These are phyloP conservation scores for Zymoseptoria brevis DNA, from an alignment of 2,329 filamentous ascomycete species.

Conservation along the genomic window DNA sequence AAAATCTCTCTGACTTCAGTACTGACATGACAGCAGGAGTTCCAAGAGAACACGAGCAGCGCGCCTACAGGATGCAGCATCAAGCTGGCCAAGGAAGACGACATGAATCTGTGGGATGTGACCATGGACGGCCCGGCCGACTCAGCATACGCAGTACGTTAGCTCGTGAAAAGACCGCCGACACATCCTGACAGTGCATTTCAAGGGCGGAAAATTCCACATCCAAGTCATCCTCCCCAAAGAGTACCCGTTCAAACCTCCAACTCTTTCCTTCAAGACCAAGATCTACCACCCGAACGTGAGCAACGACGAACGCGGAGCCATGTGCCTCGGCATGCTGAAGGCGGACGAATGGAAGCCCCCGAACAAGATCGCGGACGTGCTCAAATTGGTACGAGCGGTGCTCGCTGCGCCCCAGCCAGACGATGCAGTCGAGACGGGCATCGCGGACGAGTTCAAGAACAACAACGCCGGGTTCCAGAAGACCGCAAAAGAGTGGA, in stretches of 20 bases:
- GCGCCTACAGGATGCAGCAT: constrained; percentile 52
- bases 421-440: constrained; percentile 79
- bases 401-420: constrained; percentile 75
- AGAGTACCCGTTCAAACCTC: constrained; percentile 87
- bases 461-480: constrained; percentile 61
- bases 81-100: constrained; percentile 51
- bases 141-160: constrained; percentile 56
- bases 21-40: constrained; percentile 42
- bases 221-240: constrained; percentile 64
- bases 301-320: constrained; percentile 75
- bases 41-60: constrained; percentile 48
- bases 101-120: constrained; percentile 62
- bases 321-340: constrained; percentile 77
- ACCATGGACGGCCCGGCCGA: constrained; percentile 57
- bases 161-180: background rate
- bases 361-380: constrained; percentile 63
- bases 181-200: background rate
- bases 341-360: constrained; percentile 90
- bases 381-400: constrained; percentile 67
- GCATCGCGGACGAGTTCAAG: constrained; percentile 78
- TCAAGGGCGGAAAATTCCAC: constrained; percentile 63
- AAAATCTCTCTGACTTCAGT: background rate
- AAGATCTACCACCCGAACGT: constrained; percentile 96
- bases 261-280: constrained; percentile 68
- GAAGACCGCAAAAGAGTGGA: constrained; percentile 66